These are phyloP conservation scores for Sphaerulina vaccinii DNA, from an alignment of 2,329 filamentous ascomycete species.

Conservation along the genomic window DNA sequence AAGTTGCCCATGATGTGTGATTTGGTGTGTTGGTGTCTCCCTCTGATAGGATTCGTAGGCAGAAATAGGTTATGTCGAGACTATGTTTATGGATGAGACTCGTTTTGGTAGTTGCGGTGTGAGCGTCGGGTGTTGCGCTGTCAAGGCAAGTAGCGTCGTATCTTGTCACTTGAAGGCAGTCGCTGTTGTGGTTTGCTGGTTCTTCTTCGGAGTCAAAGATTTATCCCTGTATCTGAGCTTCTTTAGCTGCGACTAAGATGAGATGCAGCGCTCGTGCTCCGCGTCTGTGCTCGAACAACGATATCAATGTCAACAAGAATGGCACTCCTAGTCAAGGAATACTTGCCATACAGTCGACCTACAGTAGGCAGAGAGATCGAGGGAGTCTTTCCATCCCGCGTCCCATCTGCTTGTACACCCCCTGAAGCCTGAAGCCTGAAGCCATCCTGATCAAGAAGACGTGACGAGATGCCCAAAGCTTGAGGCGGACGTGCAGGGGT, in stretches of 20 bases:
- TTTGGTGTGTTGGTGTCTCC: background rate
- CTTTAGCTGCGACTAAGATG: background rate
- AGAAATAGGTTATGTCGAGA: background rate
- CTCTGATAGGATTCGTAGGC: background rate
- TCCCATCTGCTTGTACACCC: no score
- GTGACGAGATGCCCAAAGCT: conserved; percentile 6
- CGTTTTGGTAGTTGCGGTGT: conserved; percentile 7
- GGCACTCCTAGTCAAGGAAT: no score
- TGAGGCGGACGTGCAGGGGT: conserved; percentile 9
- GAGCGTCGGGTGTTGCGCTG: background rate
- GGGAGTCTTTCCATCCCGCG: no score
- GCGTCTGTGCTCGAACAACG: conserved; percentile 7
- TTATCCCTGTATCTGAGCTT: background rate
- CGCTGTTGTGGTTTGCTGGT: conserved; percentile 10
- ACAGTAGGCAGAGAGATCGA: no score
- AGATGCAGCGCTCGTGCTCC: background rate
- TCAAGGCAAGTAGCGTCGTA: conserved; percentile 4
- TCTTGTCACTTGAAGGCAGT: background rate
- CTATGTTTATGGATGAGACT: background rate
- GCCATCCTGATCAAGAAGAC: background rate
- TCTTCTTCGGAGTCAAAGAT: conserved; percentile 4
- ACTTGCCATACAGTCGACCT: no score
- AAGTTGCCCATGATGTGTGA: conserved; percentile 23
- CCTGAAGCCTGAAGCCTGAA: background rate
- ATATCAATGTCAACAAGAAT: conserved; percentile 6